Percentiles rank a stretch among this genome's conserved stretches.
Conservation (phyloP, 2,329 filamentous ascomycete species). For the Diplodia scrobiculata region DNA sequence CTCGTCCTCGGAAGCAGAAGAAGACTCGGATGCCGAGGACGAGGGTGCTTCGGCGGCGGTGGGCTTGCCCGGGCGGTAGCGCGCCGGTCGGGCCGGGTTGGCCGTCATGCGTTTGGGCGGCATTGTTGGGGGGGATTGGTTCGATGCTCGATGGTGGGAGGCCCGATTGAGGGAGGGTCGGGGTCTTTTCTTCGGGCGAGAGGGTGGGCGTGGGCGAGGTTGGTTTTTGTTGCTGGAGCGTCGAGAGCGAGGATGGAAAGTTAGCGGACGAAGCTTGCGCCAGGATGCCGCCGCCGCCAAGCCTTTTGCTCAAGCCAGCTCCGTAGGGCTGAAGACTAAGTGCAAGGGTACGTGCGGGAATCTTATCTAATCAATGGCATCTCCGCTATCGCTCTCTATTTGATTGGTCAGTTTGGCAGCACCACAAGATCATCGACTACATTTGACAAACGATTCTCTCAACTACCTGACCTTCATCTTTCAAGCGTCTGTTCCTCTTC, state of each 20-base stretch:
- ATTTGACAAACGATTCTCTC: neutral
- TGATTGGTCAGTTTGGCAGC: neutral
- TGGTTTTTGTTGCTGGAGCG: too few species aligned
- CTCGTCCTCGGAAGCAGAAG: too few species aligned
- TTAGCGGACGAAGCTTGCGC: slow-evolving; percentile 9
- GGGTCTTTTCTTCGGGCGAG: too few species aligned
- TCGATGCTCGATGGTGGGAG: neutral
- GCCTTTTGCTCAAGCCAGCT: slow-evolving; percentile 18
- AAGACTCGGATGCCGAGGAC: too few species aligned
- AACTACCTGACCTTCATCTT: too few species aligned
- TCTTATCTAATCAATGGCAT: neutral
- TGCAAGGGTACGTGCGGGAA: neutral
- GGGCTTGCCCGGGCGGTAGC: slow-evolving; percentile 84
- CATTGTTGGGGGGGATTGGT: slow-evolving; percentile 45
- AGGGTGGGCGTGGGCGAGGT: neutral
- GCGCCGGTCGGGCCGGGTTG: slow-evolving; percentile 76
- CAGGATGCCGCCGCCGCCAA: slow-evolving; percentile 8
- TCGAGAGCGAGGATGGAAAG: neutral
- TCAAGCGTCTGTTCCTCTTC: neutral
- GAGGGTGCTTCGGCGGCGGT: slow-evolving; percentile 50
- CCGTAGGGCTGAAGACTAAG: slow-evolving; percentile 21
- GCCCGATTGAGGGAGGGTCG: neutral
- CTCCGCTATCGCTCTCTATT: neutral
- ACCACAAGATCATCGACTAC: neutral
- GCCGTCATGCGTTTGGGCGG: slow-evolving; percentile 89